phyloP scores from a whole-genome alignment of 768 basidiomycete genomes.

The Boletus rex-veris region DNA sequence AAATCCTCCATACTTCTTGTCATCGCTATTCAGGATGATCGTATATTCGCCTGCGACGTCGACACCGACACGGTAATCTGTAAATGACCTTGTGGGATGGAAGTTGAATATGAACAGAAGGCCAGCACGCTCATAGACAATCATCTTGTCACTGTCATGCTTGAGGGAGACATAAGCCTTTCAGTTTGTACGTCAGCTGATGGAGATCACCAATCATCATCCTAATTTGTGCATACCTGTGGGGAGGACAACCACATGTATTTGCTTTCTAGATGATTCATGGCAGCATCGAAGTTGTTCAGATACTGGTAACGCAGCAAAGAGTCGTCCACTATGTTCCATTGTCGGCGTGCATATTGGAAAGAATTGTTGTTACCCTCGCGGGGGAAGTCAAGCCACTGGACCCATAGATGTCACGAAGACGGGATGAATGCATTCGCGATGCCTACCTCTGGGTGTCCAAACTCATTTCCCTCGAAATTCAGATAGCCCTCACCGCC shows the following conservation, averaged over 20 bases:
- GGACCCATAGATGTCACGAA: background rate
- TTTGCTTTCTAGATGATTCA: slow-evolving; percentile 82
- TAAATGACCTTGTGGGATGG: slow-evolving; percentile 85
- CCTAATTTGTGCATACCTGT: slow-evolving; percentile 48
- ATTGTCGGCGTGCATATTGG: slow-evolving; percentile 95
- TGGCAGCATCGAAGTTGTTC: slow-evolving; percentile 88
- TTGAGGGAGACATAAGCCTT: slow-evolving; percentile 93
- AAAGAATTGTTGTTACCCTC: slow-evolving; percentile 95
- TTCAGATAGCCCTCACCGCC: slow-evolving; percentile 98
- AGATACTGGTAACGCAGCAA: slow-evolving; percentile 90
- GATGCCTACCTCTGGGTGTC: slow-evolving; percentile 82
- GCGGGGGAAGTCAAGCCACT: slow-evolving; percentile 99
- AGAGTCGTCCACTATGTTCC: slow-evolving; percentile 87
- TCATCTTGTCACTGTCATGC: slow-evolving; percentile 87
- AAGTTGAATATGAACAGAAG: slow-evolving; percentile 98
- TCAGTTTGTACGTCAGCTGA: slow-evolving; percentile 6
- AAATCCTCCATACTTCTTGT: slow-evolving; percentile 87
- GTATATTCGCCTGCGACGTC: slow-evolving; percentile 82
- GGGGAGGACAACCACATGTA: slow-evolving; percentile 82
- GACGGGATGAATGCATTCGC: background rate
- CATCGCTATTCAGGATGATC: slow-evolving; percentile 80
- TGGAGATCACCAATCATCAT: background rate
- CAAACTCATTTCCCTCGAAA: slow-evolving; percentile 98
- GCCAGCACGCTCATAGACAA: slow-evolving; percentile 92
- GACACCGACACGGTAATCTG: slow-evolving; percentile 91